A percentile compares a stretch with the other conserved stretches of the same genome.
Evolutionary conservation across 2,329 filamentous ascomycete species (phyloP).

Genomic region (Phyllosticta paracitricarpa): DNA sequence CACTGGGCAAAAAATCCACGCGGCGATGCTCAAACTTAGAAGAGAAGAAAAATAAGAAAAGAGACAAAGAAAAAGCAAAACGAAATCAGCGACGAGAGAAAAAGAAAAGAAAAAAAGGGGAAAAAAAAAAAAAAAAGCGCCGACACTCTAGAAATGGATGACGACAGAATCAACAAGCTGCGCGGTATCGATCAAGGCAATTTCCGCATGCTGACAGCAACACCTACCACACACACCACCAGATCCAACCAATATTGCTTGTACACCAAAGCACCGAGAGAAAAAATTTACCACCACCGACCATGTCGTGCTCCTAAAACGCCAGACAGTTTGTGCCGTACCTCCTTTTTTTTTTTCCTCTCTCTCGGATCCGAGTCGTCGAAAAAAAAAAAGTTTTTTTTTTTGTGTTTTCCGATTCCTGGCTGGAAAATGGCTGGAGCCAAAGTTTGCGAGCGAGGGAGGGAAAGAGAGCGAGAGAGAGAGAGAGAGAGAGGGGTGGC

Average conservation of each 20-base stretch:
- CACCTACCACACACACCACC: background rate
- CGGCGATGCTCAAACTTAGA: slow-evolving; percentile 9
- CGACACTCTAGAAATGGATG: background rate
- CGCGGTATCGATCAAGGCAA: background rate
- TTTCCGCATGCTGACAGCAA: slow-evolving; percentile 1
- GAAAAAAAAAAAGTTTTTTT: slow-evolving; percentile 1
- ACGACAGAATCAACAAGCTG: background rate
- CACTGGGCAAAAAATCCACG: slow-evolving; percentile 1
- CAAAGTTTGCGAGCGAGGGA: background rate
- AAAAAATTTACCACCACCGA: background rate
- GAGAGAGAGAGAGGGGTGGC: no score
- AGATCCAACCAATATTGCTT: slow-evolving; percentile 9
- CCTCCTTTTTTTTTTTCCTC: background rate
- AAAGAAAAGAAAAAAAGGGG: background rate
- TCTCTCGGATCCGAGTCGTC: background rate
- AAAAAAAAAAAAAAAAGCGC: background rate
- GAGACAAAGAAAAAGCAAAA: no score
- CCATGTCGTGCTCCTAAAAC: slow-evolving; percentile 10
- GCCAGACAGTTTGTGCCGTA: background rate
- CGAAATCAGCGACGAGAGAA: no score
- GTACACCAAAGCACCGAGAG: slow-evolving; percentile 9
- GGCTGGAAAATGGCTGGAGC: background rate
- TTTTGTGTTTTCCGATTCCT: background rate
- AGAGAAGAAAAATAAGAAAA: no score
- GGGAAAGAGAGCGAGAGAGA: no score